Base-by-base conservation (phyloP, 148 eudicot species). In the Tetragonia tetragonoides region DNA sequence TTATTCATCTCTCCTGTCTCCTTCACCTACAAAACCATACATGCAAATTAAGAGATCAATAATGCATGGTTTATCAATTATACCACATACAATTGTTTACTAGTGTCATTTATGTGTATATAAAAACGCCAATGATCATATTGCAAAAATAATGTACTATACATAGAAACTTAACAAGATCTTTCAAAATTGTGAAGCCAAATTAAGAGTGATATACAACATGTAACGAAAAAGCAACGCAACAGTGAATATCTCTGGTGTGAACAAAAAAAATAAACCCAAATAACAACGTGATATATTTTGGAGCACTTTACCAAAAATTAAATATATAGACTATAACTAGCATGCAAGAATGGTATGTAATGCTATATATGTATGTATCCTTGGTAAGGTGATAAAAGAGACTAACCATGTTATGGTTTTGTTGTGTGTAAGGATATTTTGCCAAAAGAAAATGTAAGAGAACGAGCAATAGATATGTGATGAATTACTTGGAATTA, bases 321-420 rank as follows among this genome's bases (percentile, higher is more conserved):
- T 28, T 28, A 28, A 28, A 28, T 28, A 28, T 28, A 28, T 28
- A 28, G 34, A 28, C 34, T 28, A 28, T 28, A 28, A 1, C 34
- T 28, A 44, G 9, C 47, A 44, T 44, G 56, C 3, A 14, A 18
- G 21, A 3, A 17, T 18, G 62, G 4, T 11, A 57, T 57, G 62
- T 20, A 57, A 57, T 14, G n/a, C 0, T 17, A 56, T 16, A 18
- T 56, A 56, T 16, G n/a, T 56, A 2, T 16, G 38, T 54, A 15
- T 41, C 40, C 5, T 24, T 34, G 4, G n/a, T 6, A 18, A 28
- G 1, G 70, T 53, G 37, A 39, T 39, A 18, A 75, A 21, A 64
- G 7, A 46, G 46, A 66, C 81, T 73, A 60, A 80, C 83, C 83
- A 80, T 80, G 53, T 80, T 75, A 75, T 59, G 2, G 63, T 28